Evolutionary conservation across 345 rosid genomes (phyloP), one percentile per base, ranked within the genome.

Genomic region (Euphorbia lathyris): DNA sequence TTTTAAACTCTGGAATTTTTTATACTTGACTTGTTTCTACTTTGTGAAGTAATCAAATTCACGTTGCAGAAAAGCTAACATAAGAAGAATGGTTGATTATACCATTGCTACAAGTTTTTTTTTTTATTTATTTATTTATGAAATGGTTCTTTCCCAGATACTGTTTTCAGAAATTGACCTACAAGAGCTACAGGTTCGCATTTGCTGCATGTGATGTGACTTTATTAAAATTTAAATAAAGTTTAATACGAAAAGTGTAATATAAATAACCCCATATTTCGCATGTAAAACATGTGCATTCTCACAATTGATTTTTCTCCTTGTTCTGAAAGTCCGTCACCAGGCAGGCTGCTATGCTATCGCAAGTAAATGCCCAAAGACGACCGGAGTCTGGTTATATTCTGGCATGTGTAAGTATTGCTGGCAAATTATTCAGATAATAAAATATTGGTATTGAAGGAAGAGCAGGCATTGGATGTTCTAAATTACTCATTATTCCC

Each of bases 161-260:
- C 58, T 36, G 63, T 67, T 76, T 77, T 59, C 82, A 90, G 99
- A 96, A 95, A 90, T 88, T 47, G 96, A 90, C 79, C 90, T 87
- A 82, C 80, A 86, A 86, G 85, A 83, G 80, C 83, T 92, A 95
- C 66, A 96, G 99, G 50, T 95, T 83, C 78, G 80, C 92, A 68
- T 95, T 92, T 83, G 78, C 94, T 1, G 84, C 11, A 85, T 22
- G 85, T 90, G 29, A 85, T 22, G 85, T 90, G 29, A 94, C 89
- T 59, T 40, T 1, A 40, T 34, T 2, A 7, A 34, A 34, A 34
- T 7, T 2, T 34, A 34, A 34, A 7, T 7, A 34, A 34, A 34
- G 38, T 34, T 34, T 34, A 7, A 34, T 34, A 34, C 38, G 38
- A 3, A 34, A 34, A 34, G n/a, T n/a, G n/a, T n/a, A 34, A 34